Evolutionary conservation across 257 asterid genomes (phyloP), one percentile per base, ranked within the genome.

Genomic region (Plantago elongata): DNA sequence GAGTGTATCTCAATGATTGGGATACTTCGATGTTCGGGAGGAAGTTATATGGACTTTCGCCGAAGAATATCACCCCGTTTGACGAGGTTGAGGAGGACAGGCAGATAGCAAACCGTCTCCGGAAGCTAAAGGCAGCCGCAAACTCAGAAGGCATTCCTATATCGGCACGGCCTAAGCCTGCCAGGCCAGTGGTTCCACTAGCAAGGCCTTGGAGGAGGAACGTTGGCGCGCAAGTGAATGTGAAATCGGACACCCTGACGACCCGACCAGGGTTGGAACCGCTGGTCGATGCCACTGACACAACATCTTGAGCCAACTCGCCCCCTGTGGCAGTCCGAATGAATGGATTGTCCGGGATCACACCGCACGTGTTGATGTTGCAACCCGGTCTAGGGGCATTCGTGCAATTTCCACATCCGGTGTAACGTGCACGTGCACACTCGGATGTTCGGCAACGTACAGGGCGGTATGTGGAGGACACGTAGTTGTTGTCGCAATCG

Each of bases 231-330:
- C 93, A 88, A 0, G 64, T 13, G 74, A 88, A 88, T 6, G 80
- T 22, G 68, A 81, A 80, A 0, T 70, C 67, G 0, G 80, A 74
- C 12, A 70, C 77, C 0, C 79, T 42, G n/a, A 57, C 80, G 0
- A 1, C 1, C 5, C 5, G 81, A 8, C 88, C 82, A 0, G 84
- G 88, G 13, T 57, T 84, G 1, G 77, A 66, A 7, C 91, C 83
- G 45, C 81, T 76, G 46, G 83, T 75, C 13, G 81, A 75, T 12
- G 13, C 68, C 11, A 74, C 45, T 11, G 88, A 74, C 8, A 85
- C 76, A 13, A 69, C 79, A 13, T 89, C 94, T 67, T 82, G 75
- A 0, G 85, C 88, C 0, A 83, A 73, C 74, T 83, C 96, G 14
- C 93, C 86, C 0, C 72, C 7, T 0, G 83, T 78, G 45, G 81